These are phyloP conservation scores for Zasmidium cellare DNA, from an alignment of 2,329 filamentous ascomycete species.

Conservation along the genomic window DNA sequence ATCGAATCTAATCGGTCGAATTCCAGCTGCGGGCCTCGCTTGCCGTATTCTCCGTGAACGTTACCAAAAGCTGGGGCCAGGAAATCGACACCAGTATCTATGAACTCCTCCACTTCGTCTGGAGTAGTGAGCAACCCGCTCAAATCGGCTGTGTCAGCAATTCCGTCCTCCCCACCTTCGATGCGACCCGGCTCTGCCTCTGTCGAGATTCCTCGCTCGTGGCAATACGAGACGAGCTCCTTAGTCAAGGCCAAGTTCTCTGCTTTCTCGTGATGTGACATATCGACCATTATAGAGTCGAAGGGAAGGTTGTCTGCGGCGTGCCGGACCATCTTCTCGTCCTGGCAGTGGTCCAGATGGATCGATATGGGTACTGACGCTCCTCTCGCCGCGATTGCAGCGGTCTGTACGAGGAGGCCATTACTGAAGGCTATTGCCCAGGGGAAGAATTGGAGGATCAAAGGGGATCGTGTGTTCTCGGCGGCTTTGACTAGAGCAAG, in stretches of 20 bases:
- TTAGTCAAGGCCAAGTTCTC: slow-evolving; percentile 34
- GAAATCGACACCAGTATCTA: slow-evolving; percentile 33
- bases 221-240: slow-evolving; percentile 30
- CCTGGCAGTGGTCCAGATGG: slow-evolving; percentile 34
- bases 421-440: slow-evolving; percentile 30
- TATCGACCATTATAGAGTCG: slow-evolving; percentile 37
- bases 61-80: slow-evolving; percentile 36
- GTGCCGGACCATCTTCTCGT: slow-evolving; percentile 20
- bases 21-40: slow-evolving; percentile 35
- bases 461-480: slow-evolving; percentile 29
- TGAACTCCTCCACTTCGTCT: slow-evolving; percentile 32
- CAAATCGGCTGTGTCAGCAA: slow-evolving; percentile 31
- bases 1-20: slow-evolving; percentile 41
- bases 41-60: slow-evolving; percentile 34
- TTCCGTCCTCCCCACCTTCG: slow-evolving; percentile 36
- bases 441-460: slow-evolving; percentile 32
- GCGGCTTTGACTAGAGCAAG: slow-evolving; percentile 31
- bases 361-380: slow-evolving; percentile 30
- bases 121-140: slow-evolving; percentile 31
- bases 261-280: slow-evolving; percentile 35
- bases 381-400: slow-evolving; percentile 23
- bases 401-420: slow-evolving; percentile 28
- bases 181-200: slow-evolving; percentile 36
- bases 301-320: slow-evolving; percentile 28
- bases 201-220: slow-evolving; percentile 31